Evolutionary conservation across 2,329 filamentous ascomycete genomes (phyloP), one percentile per base, ranked within the genome.

Genomic region (Curvularia spicifera): DNA sequence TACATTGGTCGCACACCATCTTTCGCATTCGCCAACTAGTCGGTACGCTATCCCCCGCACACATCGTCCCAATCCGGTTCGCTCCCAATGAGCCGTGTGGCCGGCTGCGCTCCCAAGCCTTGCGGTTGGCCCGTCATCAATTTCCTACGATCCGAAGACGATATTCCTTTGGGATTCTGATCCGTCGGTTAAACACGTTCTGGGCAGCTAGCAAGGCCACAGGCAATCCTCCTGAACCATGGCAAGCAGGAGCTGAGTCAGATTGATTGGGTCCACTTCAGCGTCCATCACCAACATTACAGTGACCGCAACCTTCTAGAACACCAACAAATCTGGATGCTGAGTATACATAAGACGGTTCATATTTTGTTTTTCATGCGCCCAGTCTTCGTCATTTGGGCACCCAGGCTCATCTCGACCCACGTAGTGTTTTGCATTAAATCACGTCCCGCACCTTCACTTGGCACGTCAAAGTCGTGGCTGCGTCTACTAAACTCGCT

Each of bases 371-470:
- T 49, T 18, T 37, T 22, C 31, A 29, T 51, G 49, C 49, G 39
- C 49, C 49, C 39, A 51, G 31, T 26, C 42, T 13, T 20, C 29
- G 13, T 24, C 35, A 28, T 52, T 50, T 39, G 51, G 43, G 46
- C 26, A 46, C 42, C 31, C 42, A 53, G 48, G 43, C 53, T 33
- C 52, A 37, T 60, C 53, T 48, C 33, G 51, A 57, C 52, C 54
- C 35, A 52, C 44, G 42, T 53, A 40, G 39, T 53, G 51, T 47
- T 51, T 58, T 64, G 57, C 60, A 56, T 61, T 57, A 63, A 54
- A 50, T 37, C 46, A 52, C 42, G 22, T 56, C 51, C 24, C 47
- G 50, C 50, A 35, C 61, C 59, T 37, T 15, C 22, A 40, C 48
- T 52, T 47, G 35, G 45, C 50, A 46, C 46, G 45, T 43, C 31